Evolutionary conservation across 768 basidiomycete genomes (phyloP), one percentile per base, ranked within the genome.

Genomic region (Lactarius trivialis): DNA sequence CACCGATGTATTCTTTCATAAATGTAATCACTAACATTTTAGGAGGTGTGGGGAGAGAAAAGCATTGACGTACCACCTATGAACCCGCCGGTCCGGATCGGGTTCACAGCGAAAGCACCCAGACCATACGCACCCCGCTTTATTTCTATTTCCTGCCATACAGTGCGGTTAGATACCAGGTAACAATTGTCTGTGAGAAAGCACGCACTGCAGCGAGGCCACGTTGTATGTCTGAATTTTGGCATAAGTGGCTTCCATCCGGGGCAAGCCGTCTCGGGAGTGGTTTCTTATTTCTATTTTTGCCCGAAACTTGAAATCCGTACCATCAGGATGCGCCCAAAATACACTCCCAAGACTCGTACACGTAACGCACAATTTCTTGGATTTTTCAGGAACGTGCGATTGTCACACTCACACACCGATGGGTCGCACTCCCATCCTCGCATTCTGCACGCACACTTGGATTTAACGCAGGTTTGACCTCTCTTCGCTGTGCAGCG

Each of bases 361-460:
- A 41, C 24, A 30, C 3, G 5, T 14, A 19, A 60, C 58, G 19
- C 39, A 63, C 62, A 0, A n/a, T 41, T n/a, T 39, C 15, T 2
- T 2, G n/a, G n/a, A n/a, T 21, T 4, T 7, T 1, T 12, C 8
- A 26, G 17, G 24, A 8, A 30, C 83, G 70, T 78, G 58, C 79
- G 75, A 63, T 76, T 73, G 68, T 86, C 86, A 14, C 73, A 73
- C 12, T 67, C 7, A 63, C 89, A 91, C 9, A 88, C 60, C 37
- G 83, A 82, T 3, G 86, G 85, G 70, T 89, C 86, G 61, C 89
- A 91, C 70, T 90, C 89, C 37, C 83, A 76, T 9, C 73, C 68
- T 0, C 77, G 73, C 24, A 67, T 71, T 54, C 72, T 75, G 68
- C 88, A 91, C 9, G 79, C 77, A 65, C 88, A 90, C 4, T 72